Base-by-base conservation (phyloP, 306 rosid species). In the Cucurbita argyrosperma region DNA sequence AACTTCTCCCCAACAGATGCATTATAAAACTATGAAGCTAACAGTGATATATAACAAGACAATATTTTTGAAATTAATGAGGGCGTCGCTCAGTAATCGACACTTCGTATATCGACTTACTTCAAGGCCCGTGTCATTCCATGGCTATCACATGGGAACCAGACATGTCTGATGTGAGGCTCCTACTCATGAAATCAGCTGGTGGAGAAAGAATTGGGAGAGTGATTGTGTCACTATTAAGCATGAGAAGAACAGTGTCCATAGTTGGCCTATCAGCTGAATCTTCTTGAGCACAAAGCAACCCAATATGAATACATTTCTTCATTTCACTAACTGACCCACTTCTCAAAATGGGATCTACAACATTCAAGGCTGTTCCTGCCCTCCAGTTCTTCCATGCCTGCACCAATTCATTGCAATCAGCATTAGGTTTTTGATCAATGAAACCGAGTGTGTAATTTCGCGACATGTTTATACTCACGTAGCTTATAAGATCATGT, bases 221-320 rank as follows among this genome's bases (percentile, higher is more conserved):
- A 18, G 74, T 64, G 15, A 82, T 73, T 19, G 87, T 78, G 76
- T 76, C 40, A 49, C 89, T 82, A 42, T 43, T 80, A 4, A 89
- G 83, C 84, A 86, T 54, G 57, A 83, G 79, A 69, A 83, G 77
- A 39, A 88, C 23, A 10, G 86, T 55, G 26, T 64, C 80, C 89
- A 86, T 84, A 3, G 88, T 80, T 10, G 94, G 94, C 38, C 87
- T 81, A 23, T 69, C 78, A 18, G 58, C 53, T 16, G 80, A 79
- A 81, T 81, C 80, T 59, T 86, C 85, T n/a, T 85, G 84, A 75
- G 78, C 82, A 79, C 88, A 84, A n/a, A 78, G 67, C 54, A 88
- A 75, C 7, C 86, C 90, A 15, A 89, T 80, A 6, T 86, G 79
- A 50, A 87, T 79, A 77, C 91, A 86, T 79, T 86, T 83, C 2